phyloP scores from a whole-genome alignment of 768 basidiomycete species.

The Trametes cingulata region DNA sequence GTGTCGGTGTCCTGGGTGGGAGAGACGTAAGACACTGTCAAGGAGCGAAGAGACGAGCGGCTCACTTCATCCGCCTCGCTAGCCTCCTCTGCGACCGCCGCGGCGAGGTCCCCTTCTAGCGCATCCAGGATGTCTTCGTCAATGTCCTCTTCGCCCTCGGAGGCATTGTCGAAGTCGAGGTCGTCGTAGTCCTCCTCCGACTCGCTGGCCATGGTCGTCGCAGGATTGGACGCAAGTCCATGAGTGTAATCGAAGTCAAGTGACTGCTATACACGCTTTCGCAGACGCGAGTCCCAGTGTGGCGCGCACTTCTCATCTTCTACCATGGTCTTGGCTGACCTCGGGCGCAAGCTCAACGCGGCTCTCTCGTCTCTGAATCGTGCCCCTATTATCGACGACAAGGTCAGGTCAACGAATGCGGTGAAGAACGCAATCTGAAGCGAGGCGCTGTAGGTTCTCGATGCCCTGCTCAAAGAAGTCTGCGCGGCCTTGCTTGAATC shows the following conservation, averaged over 20 bases:
- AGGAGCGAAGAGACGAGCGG: background rate
- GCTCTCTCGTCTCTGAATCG: conserved; percentile 89
- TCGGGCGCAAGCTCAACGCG: conserved; percentile 91
- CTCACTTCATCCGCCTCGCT: conserved; percentile 74
- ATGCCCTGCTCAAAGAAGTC: conserved; percentile 92
- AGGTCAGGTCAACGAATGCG: conserved; percentile 47
- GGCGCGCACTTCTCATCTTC: conserved; percentile 6
- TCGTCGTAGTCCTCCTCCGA: conserved; percentile 69
- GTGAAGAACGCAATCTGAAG: background rate
- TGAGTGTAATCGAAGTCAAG: conserved; percentile 19
- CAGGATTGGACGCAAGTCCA: conserved; percentile 10
- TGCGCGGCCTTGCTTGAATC: conserved; percentile 92
- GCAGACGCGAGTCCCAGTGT: background rate
- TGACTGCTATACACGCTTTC: conserved; percentile 5
- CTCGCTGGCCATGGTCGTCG: conserved; percentile 52
- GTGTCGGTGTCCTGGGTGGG: conserved; percentile 52
- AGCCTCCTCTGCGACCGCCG: conserved; percentile 46
- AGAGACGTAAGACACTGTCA: conserved; percentile 7
- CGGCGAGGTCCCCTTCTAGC: conserved; percentile 46
- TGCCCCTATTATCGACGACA: conserved; percentile 88
- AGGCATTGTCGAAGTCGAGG: conserved; percentile 55
- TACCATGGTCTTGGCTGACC: conserved; percentile 92
- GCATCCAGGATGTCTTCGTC: conserved; percentile 65
- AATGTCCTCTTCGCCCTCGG: conserved; percentile 51
- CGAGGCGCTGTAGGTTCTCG: conserved; percentile 67